Conservation (phyloP, 2,329 filamentous ascomycete genomes). For the Trichoderma oligosporum region DNA sequence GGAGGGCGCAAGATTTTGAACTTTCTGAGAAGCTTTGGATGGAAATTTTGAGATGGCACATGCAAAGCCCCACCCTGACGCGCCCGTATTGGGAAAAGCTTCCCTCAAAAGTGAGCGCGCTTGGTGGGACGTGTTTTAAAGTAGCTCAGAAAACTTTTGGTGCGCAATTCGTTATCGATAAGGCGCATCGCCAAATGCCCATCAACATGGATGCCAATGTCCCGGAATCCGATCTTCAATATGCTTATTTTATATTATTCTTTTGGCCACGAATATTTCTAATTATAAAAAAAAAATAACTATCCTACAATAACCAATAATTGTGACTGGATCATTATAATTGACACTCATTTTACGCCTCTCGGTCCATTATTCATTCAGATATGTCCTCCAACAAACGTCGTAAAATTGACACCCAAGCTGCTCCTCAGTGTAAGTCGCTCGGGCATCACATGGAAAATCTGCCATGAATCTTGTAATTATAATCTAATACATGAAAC, state of each 20-base stretch:
- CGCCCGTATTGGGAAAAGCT: constrained; percentile 14
- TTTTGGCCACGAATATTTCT: no score
- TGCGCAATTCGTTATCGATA: constrained; percentile 8
- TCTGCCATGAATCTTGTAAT: no score
- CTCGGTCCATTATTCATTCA: neutral
- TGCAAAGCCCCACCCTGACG: constrained; percentile 17
- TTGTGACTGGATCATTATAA: no score
- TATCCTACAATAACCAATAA: no score
- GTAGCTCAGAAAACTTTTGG: constrained; percentile 12
- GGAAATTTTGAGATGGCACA: constrained; percentile 19
- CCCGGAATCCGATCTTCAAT: no score
- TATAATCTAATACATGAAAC: neutral
- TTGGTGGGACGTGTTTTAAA: constrained; percentile 8
- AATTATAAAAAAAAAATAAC: neutral
- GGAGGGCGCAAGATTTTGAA: constrained; percentile 14
- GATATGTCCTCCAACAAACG: constrained; percentile 33
- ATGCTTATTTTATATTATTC: no score
- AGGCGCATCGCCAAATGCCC: neutral
- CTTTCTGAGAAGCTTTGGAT: constrained; percentile 3
- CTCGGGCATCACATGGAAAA: neutral
- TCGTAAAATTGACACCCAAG: constrained; percentile 33
- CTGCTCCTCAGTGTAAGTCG: constrained; percentile 31
- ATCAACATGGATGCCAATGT: neutral
- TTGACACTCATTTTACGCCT: no score
- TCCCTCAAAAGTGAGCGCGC: neutral